Conservation (phyloP, 768 basidiomycete genomes). For the Mycena indigotica region DNA sequence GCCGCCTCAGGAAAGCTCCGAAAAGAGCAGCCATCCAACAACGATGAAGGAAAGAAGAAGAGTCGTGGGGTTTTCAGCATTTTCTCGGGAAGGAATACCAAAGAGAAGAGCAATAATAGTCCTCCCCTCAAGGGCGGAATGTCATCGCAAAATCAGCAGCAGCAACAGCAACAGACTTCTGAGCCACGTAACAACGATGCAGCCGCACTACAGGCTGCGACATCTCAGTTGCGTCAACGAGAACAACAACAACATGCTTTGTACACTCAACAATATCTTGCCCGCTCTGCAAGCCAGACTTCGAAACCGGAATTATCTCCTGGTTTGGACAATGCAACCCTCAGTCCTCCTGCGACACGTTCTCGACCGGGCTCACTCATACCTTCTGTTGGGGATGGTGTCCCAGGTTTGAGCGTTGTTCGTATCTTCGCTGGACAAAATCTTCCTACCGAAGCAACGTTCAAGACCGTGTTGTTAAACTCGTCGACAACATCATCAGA, state of each 20-base stretch:
- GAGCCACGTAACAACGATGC: constrained; percentile 27
- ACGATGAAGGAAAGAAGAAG: constrained; percentile 58
- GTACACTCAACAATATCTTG: constrained; percentile 83
- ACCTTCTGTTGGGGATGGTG: constrained; percentile 61
- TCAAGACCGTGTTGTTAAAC: constrained; percentile 96
- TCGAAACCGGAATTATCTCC: constrained; percentile 45
- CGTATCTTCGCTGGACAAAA: constrained; percentile 93
- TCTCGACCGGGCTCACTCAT: constrained; percentile 80
- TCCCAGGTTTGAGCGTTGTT: constrained; percentile 90
- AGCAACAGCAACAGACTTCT: constrained; percentile 45
- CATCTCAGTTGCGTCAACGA: background rate
- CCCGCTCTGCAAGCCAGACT: constrained; percentile 77
- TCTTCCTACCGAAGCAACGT: constrained; percentile 91
- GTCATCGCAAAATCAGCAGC: constrained; percentile 63
- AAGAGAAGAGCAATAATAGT: constrained; percentile 64
- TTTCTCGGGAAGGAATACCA: constrained; percentile 76
- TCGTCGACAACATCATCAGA: constrained; percentile 81
- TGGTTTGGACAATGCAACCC: constrained; percentile 56
- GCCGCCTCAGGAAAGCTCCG: constrained; percentile 42
- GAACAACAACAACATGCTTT: constrained; percentile 88
- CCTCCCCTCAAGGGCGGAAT: constrained; percentile 40
- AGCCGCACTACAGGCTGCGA: constrained; percentile 27
- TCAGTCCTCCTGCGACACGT: constrained; percentile 49
- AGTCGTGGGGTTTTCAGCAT: constrained; percentile 73
- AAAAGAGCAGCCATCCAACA: constrained; percentile 44